Evolutionary conservation across 208 protist genomes (phyloP).

Genomic region (Trypanosomatidae sp.): DNA sequence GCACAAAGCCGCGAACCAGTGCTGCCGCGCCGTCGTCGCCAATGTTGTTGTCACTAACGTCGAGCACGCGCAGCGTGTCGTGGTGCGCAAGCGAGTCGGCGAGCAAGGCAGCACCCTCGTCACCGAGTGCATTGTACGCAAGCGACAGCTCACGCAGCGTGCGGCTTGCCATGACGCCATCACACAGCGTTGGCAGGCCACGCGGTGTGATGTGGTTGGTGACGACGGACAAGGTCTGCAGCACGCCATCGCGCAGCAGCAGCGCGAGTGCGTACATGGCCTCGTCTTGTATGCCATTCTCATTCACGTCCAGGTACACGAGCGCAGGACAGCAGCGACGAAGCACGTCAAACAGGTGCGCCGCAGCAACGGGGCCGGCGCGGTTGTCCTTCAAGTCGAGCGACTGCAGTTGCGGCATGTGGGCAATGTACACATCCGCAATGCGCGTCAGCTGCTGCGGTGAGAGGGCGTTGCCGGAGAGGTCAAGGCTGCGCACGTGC

Average conservation of each 20-base stretch:
- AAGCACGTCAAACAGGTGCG: conserved; percentile 47
- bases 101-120: conserved; percentile 33
- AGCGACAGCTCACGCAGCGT: conserved; percentile 46
- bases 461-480: conserved; percentile 69
- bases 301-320: conserved; percentile 65
- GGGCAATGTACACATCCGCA: conserved; percentile 27
- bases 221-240: conserved; percentile 50
- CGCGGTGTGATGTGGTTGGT: conserved; percentile 69
- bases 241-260: conserved; percentile 23
- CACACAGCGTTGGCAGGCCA: conserved; percentile 58
- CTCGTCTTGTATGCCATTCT: conserved; percentile 76
- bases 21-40: conserved; percentile 47
- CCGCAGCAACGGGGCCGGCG: conserved; percentile 43
- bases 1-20: conserved; percentile 41
- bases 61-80: conserved; percentile 32
- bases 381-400: conserved; percentile 79
- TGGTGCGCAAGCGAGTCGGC: conserved; percentile 35
- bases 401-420: conserved; percentile 41
- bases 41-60: conserved; percentile 78
- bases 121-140: conserved; percentile 66
- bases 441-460: conserved; percentile 26
- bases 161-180: conserved; percentile 35
- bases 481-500: conserved; percentile 36
- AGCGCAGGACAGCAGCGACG: conserved; percentile 37
- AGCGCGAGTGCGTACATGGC: conserved; percentile 37